phyloP scores from a whole-genome alignment of 2,329 filamentous ascomycete genomes.

The Esteya vermicola region DNA sequence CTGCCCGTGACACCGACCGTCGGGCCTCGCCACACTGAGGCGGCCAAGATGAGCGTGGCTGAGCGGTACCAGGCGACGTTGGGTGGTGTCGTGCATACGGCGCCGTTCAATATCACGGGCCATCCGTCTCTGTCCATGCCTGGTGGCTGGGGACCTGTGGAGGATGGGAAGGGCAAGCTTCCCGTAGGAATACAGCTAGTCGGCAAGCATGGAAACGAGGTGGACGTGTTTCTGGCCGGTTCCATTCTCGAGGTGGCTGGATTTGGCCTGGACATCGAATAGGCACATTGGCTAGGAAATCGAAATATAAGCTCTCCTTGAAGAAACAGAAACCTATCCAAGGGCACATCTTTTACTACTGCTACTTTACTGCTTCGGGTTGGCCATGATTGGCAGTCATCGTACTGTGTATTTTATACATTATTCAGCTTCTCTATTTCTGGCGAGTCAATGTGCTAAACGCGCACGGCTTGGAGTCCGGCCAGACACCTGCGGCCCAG shows the following conservation, averaged over 20 bases:
- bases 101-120: conserved; percentile 33
- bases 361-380: no score
- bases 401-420: no score
- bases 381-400: no score
- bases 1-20: conserved; percentile 31
- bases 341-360: no score
- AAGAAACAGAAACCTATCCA: not conserved
- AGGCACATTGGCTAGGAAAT: not conserved
- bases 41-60: conserved; percentile 16
- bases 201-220: conserved; percentile 15
- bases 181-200: conserved; percentile 19
- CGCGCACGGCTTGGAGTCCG: not conserved
- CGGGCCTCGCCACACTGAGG: conserved; percentile 24
- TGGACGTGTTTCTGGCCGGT: conserved; percentile 15
- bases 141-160: conserved; percentile 17
- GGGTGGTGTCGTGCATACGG: conserved; percentile 28
- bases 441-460: no score
- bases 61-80: conserved; percentile 28
- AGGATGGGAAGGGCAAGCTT: conserved; percentile 11
- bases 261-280: conserved; percentile 11
- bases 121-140: conserved; percentile 35
- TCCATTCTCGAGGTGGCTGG: conserved; percentile 18
- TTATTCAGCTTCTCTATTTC: no score
- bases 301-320: not conserved
- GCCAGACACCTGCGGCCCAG: conserved; percentile 1